Conservation (phyloP, 2,329 filamentous ascomycete genomes). For the Aspergillus japonicus region DNA sequence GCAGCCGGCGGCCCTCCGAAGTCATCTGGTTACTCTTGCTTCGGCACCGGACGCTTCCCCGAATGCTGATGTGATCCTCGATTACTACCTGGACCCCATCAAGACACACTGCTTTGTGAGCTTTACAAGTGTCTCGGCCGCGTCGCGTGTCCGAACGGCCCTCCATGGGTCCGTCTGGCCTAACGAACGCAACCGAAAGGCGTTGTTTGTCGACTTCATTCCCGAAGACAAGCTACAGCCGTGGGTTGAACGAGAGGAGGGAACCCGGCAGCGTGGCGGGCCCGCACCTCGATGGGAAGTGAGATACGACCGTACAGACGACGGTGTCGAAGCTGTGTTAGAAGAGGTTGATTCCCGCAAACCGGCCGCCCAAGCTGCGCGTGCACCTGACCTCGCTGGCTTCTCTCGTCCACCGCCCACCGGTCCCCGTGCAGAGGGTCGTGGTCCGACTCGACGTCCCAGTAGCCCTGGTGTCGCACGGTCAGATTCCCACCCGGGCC, state of each 20-base stretch:
- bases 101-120: constrained; percentile 82
- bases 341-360: constrained; percentile 46
- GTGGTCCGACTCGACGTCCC: constrained; percentile 26
- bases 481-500: constrained; percentile 28
- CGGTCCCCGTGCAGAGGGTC: constrained; percentile 26
- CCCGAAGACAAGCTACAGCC: constrained; percentile 68
- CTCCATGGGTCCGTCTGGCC: constrained; percentile 84
- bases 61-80: constrained; percentile 58
- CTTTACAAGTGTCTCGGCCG: constrained; percentile 68
- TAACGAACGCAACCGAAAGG: constrained; percentile 77
- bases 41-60: constrained; percentile 54
- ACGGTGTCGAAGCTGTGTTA: constrained; percentile 59
- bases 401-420: constrained; percentile 24
- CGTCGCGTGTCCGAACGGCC: constrained; percentile 70
- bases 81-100: constrained; percentile 79
- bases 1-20: constrained; percentile 63
- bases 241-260: constrained; percentile 72
- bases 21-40: constrained; percentile 69
- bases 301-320: constrained; percentile 60
- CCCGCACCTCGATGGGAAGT: constrained; percentile 67
- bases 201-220: constrained; percentile 85
- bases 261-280: constrained; percentile 43
- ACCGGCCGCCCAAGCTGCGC: constrained; percentile 17
- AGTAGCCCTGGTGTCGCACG: constrained; percentile 21
- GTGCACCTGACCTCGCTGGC: constrained; percentile 14